These are phyloP conservation scores for Aspergillus carbonarius DNA, from an alignment of 2,329 filamentous ascomycete species.

Conservation along the genomic window DNA sequence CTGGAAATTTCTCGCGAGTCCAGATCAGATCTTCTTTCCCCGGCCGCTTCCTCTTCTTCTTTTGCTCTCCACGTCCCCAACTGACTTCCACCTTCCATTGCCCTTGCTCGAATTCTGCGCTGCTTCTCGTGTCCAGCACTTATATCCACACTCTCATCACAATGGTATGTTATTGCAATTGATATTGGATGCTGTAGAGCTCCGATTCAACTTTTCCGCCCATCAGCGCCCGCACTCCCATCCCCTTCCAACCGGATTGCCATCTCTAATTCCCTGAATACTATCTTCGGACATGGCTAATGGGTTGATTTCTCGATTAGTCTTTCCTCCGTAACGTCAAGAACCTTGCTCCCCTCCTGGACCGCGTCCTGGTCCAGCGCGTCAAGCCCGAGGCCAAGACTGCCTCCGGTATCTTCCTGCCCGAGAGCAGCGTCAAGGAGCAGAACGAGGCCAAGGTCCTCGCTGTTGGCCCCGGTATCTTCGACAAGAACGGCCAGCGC, in stretches of 20 bases:
- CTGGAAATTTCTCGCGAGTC: constrained; percentile 45
- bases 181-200: neutral
- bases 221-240: neutral
- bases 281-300: neutral
- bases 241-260: neutral
- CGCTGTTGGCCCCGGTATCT: constrained; percentile 83
- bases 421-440: constrained; percentile 95
- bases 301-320: constrained; percentile 16
- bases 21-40: constrained; percentile 36
- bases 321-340: constrained; percentile 88
- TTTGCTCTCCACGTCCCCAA: constrained; percentile 27
- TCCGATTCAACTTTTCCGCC: constrained; percentile 11
- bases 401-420: constrained; percentile 93
- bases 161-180: constrained; percentile 25
- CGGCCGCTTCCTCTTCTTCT: constrained; percentile 31
- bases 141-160: constrained; percentile 12
- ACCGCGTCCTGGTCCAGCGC: constrained; percentile 97
- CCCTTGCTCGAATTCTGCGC: constrained; percentile 2
- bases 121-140: constrained; percentile 12
- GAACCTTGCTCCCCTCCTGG: constrained; percentile 89
- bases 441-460: constrained; percentile 96
- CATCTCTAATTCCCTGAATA: neutral
- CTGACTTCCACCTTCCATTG: constrained; percentile 14
- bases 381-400: constrained; percentile 97
- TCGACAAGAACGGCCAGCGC: constrained; percentile 87